Conservation (phyloP, 2,329 filamentous ascomycete species). For the Trichoderma guizhouense region DNA sequence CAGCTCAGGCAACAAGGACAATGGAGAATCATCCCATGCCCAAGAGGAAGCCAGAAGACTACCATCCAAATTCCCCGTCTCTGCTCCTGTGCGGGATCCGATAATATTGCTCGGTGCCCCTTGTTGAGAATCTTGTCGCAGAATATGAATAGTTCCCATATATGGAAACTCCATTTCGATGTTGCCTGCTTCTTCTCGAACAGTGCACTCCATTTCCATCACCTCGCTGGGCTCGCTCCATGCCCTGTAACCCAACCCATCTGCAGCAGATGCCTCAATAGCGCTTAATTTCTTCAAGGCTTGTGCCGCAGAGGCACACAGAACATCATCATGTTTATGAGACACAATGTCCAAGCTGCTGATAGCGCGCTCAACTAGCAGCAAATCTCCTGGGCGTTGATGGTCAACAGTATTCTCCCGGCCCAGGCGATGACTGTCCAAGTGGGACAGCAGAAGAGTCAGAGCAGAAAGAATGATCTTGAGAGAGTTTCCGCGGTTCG, state of each 20-base stretch:
- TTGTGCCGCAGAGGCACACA: not conserved
- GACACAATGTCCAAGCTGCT: not conserved
- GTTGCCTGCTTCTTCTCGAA: not conserved
- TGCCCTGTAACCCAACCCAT: not conserved
- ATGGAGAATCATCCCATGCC: not conserved
- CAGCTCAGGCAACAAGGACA: not conserved
- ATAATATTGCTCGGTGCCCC: no score
- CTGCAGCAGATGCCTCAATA: not conserved
- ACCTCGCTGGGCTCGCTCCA: not conserved
- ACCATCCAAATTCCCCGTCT: not conserved
- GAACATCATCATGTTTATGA: not conserved
- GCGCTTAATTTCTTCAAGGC: not conserved
- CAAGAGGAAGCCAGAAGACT: not conserved
- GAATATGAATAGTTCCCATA: not conserved
- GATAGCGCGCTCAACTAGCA: not conserved
- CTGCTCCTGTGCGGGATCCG: not conserved
- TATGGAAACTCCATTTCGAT: not conserved
- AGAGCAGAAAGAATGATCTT: not conserved
- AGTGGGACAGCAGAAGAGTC: not conserved
- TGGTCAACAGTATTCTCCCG: not conserved
- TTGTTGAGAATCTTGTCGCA: not conserved
- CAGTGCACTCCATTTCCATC: not conserved
- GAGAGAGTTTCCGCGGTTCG: not conserved
- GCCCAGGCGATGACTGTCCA: not conserved
- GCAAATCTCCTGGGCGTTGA: not conserved